Evolutionary conservation across 2,329 filamentous ascomycete species (phyloP).

Genomic region (Ophiostoma australiae): DNA sequence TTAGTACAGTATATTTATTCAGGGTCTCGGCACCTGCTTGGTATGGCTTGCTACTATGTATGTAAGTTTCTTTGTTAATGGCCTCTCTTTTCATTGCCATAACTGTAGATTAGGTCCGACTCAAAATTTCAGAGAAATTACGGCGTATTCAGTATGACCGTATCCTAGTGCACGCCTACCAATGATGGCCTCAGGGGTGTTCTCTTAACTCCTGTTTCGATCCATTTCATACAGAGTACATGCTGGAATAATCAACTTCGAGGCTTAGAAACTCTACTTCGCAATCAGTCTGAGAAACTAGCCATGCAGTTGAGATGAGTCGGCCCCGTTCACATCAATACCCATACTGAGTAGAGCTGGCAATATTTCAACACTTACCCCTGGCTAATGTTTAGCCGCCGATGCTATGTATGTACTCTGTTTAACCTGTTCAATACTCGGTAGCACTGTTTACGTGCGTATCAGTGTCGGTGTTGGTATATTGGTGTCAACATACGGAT

Average conservation of each 20-base stretch:
- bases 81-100: too few relatives aligned
- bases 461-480: neutral
- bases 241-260: too few relatives aligned
- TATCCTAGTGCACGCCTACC: neutral
- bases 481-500: neutral
- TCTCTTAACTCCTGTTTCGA: neutral
- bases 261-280: neutral
- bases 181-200: neutral
- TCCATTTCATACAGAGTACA: neutral
- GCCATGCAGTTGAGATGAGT: slow-evolving; percentile 8
- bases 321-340: neutral
- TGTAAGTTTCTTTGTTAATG: too few relatives aligned
- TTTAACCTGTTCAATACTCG: too few relatives aligned
- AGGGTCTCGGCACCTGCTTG: neutral
- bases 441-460: neutral
- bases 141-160: neutral
- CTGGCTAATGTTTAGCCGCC: slow-evolving; percentile 2
- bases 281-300: neutral
- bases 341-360: neutral
- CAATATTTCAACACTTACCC: neutral
- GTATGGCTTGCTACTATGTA: neutral
- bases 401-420: neutral
- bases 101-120: too few relatives aligned
- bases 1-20: neutral
- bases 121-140: too few relatives aligned